These are phyloP conservation scores for Epichloe baconii DNA, from an alignment of 2,329 filamentous ascomycete species.

Conservation along the genomic window DNA sequence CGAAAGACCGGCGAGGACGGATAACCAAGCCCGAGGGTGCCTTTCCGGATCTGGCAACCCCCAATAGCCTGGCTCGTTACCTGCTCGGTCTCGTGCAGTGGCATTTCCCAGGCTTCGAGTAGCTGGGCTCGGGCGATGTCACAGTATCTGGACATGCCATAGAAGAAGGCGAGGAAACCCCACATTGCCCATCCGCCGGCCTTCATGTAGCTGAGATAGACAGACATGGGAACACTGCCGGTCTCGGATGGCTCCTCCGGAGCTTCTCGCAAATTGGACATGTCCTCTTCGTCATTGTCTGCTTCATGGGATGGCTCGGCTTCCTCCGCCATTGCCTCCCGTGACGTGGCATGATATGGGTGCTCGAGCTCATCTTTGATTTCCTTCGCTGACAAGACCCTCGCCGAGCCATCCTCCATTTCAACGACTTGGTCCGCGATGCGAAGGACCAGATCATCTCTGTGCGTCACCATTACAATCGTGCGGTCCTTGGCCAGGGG, in stretches of 20 bases:
- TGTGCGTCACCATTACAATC: constrained; percentile 67
- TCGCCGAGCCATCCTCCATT: constrained; percentile 47
- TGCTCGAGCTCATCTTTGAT: constrained; percentile 26
- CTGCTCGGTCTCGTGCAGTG: constrained; percentile 7
- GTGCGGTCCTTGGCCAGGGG: constrained; percentile 48
- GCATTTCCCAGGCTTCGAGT: constrained; percentile 73
- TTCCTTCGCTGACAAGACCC: constrained; percentile 32
- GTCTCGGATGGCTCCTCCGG: constrained; percentile 28
- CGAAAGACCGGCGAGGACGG: constrained; percentile 56
- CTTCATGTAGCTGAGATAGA: constrained; percentile 79
- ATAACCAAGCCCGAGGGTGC: constrained; percentile 62
- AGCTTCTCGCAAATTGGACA: constrained; percentile 10
- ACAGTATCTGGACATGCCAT: constrained; percentile 49
- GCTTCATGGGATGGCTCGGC: constrained; percentile 19
- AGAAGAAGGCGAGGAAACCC: constrained; percentile 48
- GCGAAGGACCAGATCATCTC: constrained; percentile 63
- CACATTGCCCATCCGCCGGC: constrained; percentile 68
- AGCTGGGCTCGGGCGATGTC: constrained; percentile 64
- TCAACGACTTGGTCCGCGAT: constrained; percentile 64
- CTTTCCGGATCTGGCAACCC: constrained; percentile 47
- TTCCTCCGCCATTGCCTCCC: constrained; percentile 8
- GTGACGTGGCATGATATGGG: constrained; percentile 19
- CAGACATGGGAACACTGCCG: constrained; percentile 59
- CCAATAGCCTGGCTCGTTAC: constrained; percentile 12
- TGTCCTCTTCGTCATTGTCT: constrained; percentile 11